phyloP scores from a whole-genome alignment of 139 green algal genomes.

The Tetradesmus obliquus region DNA sequence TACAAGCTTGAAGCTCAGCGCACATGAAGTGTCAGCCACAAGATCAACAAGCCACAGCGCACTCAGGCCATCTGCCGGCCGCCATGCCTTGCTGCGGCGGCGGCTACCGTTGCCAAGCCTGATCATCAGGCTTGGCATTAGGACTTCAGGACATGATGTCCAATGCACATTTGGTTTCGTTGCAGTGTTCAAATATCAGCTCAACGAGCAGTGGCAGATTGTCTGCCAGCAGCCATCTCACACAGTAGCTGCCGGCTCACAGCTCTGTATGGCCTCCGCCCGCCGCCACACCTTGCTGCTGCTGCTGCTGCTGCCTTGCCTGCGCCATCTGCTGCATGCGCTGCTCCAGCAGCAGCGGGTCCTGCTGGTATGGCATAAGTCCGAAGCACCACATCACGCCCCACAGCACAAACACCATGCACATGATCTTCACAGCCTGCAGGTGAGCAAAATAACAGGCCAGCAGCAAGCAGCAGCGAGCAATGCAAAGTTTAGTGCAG shows the following conservation, averaged over 20 bases:
- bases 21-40: too few relatives aligned
- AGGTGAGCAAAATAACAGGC: not conserved
- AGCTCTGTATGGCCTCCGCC: not conserved
- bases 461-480: not conserved
- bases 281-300: not conserved
- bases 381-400: constrained; percentile 49
- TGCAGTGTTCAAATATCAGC: not conserved
- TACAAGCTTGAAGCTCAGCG: not conserved
- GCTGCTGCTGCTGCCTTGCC: not conserved
- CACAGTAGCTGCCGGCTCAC: not conserved
- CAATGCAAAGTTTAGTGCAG: not conserved
- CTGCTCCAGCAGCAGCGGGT: not conserved
- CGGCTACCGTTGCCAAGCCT: not conserved
- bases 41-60: too few relatives aligned
- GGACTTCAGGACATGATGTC: not conserved
- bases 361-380: constrained; percentile 46
- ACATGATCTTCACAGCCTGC: constrained; percentile 46
- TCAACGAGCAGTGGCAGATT: not conserved
- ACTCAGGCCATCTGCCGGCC: too few relatives aligned
- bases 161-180: not conserved
- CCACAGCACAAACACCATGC: constrained; percentile 10
- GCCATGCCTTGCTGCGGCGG: not conserved
- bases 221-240: too few relatives aligned
- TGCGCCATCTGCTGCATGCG: too few relatives aligned
- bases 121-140: not conserved